A percentile compares a stretch with the other conserved stretches of the same genome.
Evolutionary conservation across 2,329 filamentous ascomycete species (phyloP).

Genomic region (Polytolypa hystricis): DNA sequence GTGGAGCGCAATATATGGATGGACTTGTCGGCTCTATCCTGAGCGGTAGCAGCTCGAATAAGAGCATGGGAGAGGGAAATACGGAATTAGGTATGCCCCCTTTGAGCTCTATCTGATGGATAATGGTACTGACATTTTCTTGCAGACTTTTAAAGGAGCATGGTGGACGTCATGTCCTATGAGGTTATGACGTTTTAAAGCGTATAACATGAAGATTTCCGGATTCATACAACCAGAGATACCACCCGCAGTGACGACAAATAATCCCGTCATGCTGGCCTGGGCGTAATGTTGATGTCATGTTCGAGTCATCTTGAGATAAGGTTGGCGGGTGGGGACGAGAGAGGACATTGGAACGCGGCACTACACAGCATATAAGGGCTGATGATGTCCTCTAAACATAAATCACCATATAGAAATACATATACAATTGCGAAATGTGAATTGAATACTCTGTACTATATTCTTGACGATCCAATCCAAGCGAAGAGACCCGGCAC

Average conservation of each 20-base stretch:
- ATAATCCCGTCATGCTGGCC: too few species aligned
- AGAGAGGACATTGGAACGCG: too few species aligned
- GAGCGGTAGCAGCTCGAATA: constrained; percentile 77
- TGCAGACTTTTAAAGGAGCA: neutral
- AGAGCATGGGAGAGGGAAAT: constrained; percentile 91
- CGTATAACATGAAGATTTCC: too few species aligned
- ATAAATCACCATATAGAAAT: neutral
- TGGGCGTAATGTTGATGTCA: too few species aligned
- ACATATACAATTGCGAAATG: neutral
- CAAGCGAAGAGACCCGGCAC: neutral
- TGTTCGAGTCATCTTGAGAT: too few species aligned
- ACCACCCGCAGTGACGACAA: too few species aligned
- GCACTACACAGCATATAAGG: too few species aligned
- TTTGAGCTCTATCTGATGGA: neutral
- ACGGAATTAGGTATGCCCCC: constrained; percentile 50
- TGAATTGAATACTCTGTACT: neutral
- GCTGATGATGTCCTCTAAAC: neutral
- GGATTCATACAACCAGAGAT: too few species aligned
- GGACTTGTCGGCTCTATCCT: constrained; percentile 83
- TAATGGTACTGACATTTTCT: neutral
- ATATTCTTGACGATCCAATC: neutral
- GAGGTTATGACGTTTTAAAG: too few species aligned
- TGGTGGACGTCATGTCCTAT: too few species aligned
- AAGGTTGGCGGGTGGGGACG: too few species aligned
- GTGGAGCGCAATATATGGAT: constrained; percentile 65